A percentile compares a stretch with the other conserved stretches of the same genome.
These are phyloP conservation scores for Phytophthora boehmeriae DNA, from an alignment of 352 stramenopile genomes.

Conservation along the genomic window DNA sequence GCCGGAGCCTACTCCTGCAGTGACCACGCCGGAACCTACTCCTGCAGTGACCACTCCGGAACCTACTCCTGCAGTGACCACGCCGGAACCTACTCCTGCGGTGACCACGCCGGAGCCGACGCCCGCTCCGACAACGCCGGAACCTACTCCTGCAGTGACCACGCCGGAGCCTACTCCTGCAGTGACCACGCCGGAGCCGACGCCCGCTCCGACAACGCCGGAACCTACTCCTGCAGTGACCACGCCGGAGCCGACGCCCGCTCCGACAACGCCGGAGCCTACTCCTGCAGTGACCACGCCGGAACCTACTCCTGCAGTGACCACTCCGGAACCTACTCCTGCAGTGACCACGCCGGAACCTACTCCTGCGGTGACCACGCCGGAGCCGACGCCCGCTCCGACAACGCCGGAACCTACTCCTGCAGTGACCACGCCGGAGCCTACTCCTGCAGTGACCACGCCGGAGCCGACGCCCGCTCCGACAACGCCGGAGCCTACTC, in stretches of 20 bases:
- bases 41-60: neutral
- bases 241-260: neutral
- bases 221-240: neutral
- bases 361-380: neutral
- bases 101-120: neutral
- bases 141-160: neutral
- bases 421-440: neutral
- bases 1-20: too few relatives aligned
- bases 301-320: neutral
- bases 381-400: neutral
- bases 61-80: too few relatives aligned
- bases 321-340: neutral
- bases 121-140: too few relatives aligned
- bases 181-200: constrained; percentile 4
- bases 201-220: neutral
- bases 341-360: too few relatives aligned
- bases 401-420: constrained; percentile 7
- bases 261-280: neutral
- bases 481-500: too few relatives aligned
- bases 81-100: constrained; percentile 4
- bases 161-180: neutral
- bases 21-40: neutral
- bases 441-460: too few relatives aligned
- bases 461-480: neutral
- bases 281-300: too few relatives aligned